Evolutionary conservation across 2,329 filamentous ascomycete species (phyloP).

Genomic region (Trichophyton benhamiae): DNA sequence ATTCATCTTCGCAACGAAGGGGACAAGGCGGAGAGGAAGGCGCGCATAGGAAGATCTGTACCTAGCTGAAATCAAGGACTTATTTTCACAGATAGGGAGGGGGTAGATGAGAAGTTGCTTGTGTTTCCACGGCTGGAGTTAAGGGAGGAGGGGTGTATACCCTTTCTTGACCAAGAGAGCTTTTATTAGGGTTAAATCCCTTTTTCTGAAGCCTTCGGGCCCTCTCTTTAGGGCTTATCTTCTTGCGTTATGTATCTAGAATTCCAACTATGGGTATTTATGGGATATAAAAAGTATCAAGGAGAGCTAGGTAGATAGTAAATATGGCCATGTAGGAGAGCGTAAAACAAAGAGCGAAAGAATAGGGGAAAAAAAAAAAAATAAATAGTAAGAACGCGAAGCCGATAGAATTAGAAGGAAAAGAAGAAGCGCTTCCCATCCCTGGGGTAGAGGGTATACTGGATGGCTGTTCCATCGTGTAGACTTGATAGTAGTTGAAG

Average conservation of each 20-base stretch:
- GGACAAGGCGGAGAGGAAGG: too few species aligned
- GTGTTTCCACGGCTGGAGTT: too few species aligned
- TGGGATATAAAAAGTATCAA: not conserved
- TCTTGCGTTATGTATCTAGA: conserved; percentile 5
- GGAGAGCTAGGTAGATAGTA: too few species aligned
- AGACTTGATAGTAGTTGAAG: not conserved
- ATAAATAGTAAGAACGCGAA: not conserved
- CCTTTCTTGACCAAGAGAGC: not conserved
- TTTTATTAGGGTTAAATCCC: conserved; percentile 2
- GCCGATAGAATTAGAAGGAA: not conserved
- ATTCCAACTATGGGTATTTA: not conserved
- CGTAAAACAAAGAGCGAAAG: not conserved
- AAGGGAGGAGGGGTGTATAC: too few species aligned
- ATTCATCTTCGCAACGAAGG: too few species aligned
- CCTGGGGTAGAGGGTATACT: not conserved
- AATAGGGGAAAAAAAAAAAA: not conserved
- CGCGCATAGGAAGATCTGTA: too few species aligned
- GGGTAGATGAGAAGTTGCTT: too few species aligned
- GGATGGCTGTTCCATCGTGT: not conserved
- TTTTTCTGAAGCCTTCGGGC: conserved; percentile 1
- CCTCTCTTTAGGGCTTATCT: conserved; percentile 11
- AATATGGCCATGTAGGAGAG: not conserved
- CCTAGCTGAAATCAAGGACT: too few species aligned
- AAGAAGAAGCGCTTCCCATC: not conserved
- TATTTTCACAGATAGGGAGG: too few species aligned